These are phyloP conservation scores for Hirschioporus abietinus DNA, from an alignment of 768 basidiomycete genomes.

Conservation along the genomic window DNA sequence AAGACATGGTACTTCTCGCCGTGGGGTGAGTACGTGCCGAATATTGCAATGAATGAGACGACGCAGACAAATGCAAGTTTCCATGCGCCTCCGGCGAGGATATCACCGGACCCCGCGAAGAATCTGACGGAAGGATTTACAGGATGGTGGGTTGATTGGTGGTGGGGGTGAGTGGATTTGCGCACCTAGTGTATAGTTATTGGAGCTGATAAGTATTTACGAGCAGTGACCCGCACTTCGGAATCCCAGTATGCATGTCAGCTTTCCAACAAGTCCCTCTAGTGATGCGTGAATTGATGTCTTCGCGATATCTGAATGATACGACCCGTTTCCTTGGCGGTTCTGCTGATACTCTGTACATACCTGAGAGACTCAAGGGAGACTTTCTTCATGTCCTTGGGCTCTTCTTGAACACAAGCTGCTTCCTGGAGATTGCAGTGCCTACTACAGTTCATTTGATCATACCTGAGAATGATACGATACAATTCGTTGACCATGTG, in stretches of 20 bases:
- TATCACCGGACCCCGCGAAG: conserved; percentile 36
- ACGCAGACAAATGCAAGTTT: conserved; percentile 14
- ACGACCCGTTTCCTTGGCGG: conserved; percentile 39
- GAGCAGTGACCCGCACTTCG: conserved; percentile 39
- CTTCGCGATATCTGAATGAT: conserved; percentile 25
- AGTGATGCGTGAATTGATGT: conserved; percentile 32
- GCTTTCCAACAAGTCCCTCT: conserved; percentile 33
- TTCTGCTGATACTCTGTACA: conserved; percentile 44
- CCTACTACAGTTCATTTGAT: conserved; percentile 42
- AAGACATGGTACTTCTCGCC: conserved; percentile 48
- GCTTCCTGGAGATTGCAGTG: conserved; percentile 45
- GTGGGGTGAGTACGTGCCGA: conserved; percentile 37
- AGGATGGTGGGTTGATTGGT: conserved; percentile 39
- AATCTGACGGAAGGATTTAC: conserved; percentile 36
- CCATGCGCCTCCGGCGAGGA: conserved; percentile 34
- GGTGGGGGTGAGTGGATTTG: conserved; percentile 36
- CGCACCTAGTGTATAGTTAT: neutral
- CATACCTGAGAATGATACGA: conserved; percentile 32
- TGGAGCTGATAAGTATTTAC: neutral
- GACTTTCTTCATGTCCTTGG: conserved; percentile 37
- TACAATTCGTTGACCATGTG: conserved; percentile 44
- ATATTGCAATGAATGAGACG: conserved; percentile 25
- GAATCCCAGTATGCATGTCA: conserved; percentile 36
- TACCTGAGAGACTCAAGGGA: conserved; percentile 36
- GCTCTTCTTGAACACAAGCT: conserved; percentile 40